These are phyloP conservation scores for Globisporangium radiosum DNA, from an alignment of 352 stramenopile species.

Conservation along the genomic window DNA sequence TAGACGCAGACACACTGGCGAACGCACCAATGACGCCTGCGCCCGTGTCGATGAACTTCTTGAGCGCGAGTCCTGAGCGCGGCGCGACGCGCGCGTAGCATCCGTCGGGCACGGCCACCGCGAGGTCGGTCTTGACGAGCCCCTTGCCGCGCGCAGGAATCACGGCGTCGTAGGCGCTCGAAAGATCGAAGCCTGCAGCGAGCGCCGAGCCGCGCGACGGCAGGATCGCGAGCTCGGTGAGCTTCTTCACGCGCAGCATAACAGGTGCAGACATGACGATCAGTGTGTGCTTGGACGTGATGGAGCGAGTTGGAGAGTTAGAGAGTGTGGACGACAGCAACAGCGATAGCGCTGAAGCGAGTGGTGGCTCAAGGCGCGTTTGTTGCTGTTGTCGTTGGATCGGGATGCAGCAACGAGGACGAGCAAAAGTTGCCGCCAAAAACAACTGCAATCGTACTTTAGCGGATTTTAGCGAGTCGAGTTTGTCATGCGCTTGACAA, in stretches of 20 bases:
- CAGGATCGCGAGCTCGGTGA: conserved; percentile 74
- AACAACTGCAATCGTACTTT: too few relatives aligned
- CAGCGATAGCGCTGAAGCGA: not conserved
- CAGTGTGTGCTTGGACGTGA: not conserved
- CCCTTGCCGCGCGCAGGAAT: conserved; percentile 90
- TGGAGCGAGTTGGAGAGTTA: not conserved
- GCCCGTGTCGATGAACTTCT: conserved; percentile 98
- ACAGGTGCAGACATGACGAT: conserved; percentile 20
- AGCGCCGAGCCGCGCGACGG: conserved; percentile 69
- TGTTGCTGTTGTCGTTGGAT: too few relatives aligned
- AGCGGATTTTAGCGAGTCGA: too few relatives aligned
- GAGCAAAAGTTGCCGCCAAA: too few relatives aligned
- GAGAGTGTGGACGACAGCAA: not conserved
- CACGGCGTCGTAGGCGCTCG: conserved; percentile 79
- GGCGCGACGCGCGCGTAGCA: conserved; percentile 91
- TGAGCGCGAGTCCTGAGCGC: conserved; percentile 93
- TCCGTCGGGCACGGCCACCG: conserved; percentile 90
- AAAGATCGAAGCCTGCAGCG: conserved; percentile 80
- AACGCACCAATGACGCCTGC: conserved; percentile 92
- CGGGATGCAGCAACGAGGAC: too few relatives aligned
- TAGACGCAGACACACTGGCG: not conserved
- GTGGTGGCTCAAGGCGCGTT: too few relatives aligned
- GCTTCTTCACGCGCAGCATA: conserved; percentile 82
- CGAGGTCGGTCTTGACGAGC: conserved; percentile 96
- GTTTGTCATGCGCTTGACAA: too few relatives aligned